Conservation (phyloP, 257 asterid species). For the Asclepias syriaca region DNA sequence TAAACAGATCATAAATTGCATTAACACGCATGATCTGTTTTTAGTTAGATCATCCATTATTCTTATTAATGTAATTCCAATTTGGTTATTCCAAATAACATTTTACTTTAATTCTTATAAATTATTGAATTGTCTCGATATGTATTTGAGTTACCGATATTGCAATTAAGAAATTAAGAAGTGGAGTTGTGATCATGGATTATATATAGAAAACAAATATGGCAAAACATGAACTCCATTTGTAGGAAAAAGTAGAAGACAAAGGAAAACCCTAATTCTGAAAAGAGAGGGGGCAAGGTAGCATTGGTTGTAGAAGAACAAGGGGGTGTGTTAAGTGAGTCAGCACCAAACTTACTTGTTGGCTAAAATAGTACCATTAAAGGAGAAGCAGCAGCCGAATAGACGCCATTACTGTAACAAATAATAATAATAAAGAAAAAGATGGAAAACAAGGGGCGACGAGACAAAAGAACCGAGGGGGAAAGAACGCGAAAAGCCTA, state of each 20-base stretch:
- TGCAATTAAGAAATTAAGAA: neutral
- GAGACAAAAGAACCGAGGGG: neutral
- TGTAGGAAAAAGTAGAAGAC: too few relatives aligned
- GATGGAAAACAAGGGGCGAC: neutral
- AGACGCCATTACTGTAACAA: too few relatives aligned
- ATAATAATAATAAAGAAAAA: too few relatives aligned
- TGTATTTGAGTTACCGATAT: too few relatives aligned
- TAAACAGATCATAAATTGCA: neutral
- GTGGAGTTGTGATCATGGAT: neutral
- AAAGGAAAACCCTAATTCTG: neutral
- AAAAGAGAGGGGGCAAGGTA: neutral
- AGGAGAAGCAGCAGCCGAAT: neutral
- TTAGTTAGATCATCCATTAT: too few relatives aligned
- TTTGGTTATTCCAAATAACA: too few relatives aligned
- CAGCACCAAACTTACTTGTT: neutral
- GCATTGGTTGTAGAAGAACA: neutral
- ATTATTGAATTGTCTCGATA: too few relatives aligned
- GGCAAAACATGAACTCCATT: too few relatives aligned
- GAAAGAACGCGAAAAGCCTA: neutral
- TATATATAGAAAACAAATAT: too few relatives aligned
- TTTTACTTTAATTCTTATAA: too few relatives aligned
- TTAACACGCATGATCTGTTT: too few relatives aligned
- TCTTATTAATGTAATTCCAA: too few relatives aligned
- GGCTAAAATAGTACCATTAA: neutral
- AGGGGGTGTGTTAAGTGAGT: neutral